Evolutionary conservation across 768 basidiomycete species (phyloP).

Genomic region (Floccularia luteovirens): DNA sequence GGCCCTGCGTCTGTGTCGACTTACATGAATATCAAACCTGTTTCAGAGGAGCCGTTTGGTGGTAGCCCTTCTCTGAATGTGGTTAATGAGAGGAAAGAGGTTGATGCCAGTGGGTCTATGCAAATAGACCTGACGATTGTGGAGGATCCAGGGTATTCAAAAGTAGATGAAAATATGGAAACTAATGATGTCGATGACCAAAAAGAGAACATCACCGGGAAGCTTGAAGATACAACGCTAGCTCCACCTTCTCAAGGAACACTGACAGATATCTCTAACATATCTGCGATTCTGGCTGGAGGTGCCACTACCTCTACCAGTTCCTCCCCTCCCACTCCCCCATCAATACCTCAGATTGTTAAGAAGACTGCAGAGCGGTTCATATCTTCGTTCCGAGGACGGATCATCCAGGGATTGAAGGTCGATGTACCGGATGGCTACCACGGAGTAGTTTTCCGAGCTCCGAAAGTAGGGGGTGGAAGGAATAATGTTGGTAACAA

Average conservation of each 20-base stretch:
- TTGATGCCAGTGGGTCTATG: not conserved
- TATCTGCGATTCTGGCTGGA: too few species aligned
- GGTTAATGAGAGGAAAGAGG: not conserved
- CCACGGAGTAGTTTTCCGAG: constrained; percentile 51
- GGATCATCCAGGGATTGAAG: constrained; percentile 61
- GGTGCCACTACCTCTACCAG: not conserved
- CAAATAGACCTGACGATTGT: too few species aligned
- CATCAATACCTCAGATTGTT: constrained; percentile 11
- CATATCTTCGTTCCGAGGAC: constrained; percentile 65
- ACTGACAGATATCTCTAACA: too few species aligned
- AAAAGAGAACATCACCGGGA: not conserved
- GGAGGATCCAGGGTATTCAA: not conserved
- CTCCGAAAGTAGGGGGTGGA: constrained; percentile 11
- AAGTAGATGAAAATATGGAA: not conserved
- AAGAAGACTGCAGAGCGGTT: constrained; percentile 30
- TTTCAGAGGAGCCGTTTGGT: constrained; percentile 24
- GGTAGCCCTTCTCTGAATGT: constrained; percentile 18
- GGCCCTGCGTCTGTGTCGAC: constrained; percentile 70
- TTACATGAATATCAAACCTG: constrained; percentile 46
- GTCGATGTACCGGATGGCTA: constrained; percentile 62
- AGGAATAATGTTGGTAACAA: constrained; percentile 3
- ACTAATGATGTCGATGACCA: not conserved
- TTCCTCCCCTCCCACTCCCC: constrained; percentile 2
- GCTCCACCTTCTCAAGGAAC: too few species aligned
- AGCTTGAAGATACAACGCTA: not conserved